Evolutionary conservation across 495 filamentous ascomycete genomes (phyloP).

Genomic region (Elaphomyces granulatus): DNA sequence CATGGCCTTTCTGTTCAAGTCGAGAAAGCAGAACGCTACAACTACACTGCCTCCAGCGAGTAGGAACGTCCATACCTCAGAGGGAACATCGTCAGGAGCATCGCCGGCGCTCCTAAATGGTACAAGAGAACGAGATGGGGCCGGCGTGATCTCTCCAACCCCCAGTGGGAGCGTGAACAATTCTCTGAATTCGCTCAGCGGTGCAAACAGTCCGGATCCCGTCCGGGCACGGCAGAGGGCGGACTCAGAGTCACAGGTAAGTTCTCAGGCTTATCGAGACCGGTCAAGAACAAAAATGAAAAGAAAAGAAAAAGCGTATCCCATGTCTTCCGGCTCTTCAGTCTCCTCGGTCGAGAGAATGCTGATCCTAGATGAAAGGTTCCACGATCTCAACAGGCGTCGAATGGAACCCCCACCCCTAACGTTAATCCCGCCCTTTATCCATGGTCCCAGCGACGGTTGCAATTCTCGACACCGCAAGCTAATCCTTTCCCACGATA

Average conservation of each 20-base stretch:
- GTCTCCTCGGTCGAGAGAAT: no score
- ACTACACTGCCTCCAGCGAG: constrained; percentile 37
- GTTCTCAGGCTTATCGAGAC: constrained; percentile 9
- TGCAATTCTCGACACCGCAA: constrained; percentile 73
- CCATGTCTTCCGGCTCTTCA: no score
- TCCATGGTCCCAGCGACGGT: constrained; percentile 83
- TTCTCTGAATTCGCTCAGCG: constrained; percentile 42
- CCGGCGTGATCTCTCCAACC: constrained; percentile 37
- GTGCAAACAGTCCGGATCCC: constrained; percentile 37
- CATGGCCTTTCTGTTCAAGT: constrained; percentile 52
- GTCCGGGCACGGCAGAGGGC: constrained; percentile 34
- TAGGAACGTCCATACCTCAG: constrained; percentile 37
- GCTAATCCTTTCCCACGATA: constrained; percentile 91
- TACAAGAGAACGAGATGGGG: constrained; percentile 27
- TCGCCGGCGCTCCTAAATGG: constrained; percentile 22
- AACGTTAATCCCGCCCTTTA: constrained; percentile 54
- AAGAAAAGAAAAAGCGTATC: no score
- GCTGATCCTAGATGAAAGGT: constrained; percentile 8
- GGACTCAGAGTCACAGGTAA: constrained; percentile 38
- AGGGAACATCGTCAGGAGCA: constrained; percentile 23
- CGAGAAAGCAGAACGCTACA: constrained; percentile 37
- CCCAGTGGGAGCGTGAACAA: constrained; percentile 52
- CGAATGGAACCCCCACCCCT: constrained; percentile 23
- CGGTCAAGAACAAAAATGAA: background rate
- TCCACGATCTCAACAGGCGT: constrained; percentile 20